Evolutionary conservation across 495 filamentous ascomycete genomes (phyloP).

Genomic region (Lepraria neglecta): DNA sequence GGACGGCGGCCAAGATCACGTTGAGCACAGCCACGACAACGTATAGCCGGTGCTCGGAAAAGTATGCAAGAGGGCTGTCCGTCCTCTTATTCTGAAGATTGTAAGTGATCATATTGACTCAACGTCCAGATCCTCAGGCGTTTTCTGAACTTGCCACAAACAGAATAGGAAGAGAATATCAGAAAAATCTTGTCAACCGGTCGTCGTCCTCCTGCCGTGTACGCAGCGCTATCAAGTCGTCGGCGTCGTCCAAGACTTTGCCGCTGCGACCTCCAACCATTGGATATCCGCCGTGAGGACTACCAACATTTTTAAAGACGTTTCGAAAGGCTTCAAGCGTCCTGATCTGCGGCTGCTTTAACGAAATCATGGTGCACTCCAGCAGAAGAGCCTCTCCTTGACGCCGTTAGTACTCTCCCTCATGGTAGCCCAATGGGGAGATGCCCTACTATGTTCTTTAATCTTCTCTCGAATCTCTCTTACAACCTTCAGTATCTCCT

Average conservation of each 20-base stretch:
- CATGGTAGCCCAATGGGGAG: not conserved
- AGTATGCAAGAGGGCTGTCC: conserved; percentile 4
- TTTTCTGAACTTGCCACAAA: not conserved
- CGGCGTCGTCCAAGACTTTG: conserved; percentile 2
- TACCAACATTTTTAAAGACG: conserved; percentile 13
- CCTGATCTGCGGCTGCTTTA: conserved; percentile 7
- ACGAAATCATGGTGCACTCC: conserved; percentile 1
- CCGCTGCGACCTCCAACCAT: conserved; percentile 13
- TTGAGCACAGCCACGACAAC: conserved; percentile 14
- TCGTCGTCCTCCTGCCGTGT: conserved; percentile 12
- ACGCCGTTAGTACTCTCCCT: not conserved
- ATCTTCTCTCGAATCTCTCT: conserved; percentile 15
- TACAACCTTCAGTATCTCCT: conserved; percentile 12
- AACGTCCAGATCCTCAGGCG: no score
- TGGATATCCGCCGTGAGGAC: not conserved
- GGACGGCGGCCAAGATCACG: conserved; percentile 24
- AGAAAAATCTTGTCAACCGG: conserved; percentile 16
- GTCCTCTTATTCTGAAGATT: not conserved
- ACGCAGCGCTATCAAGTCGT: conserved; percentile 14
- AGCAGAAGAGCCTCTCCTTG: conserved; percentile 15
- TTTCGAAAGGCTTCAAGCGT: conserved; percentile 15
- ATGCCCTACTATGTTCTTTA: conserved; percentile 19
- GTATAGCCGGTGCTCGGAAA: conserved; percentile 2
- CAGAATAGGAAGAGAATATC: conserved; percentile 15
- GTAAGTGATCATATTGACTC: not conserved